Conservation (phyloP, 768 basidiomycete genomes). For the Coprinellus micaceus region DNA sequence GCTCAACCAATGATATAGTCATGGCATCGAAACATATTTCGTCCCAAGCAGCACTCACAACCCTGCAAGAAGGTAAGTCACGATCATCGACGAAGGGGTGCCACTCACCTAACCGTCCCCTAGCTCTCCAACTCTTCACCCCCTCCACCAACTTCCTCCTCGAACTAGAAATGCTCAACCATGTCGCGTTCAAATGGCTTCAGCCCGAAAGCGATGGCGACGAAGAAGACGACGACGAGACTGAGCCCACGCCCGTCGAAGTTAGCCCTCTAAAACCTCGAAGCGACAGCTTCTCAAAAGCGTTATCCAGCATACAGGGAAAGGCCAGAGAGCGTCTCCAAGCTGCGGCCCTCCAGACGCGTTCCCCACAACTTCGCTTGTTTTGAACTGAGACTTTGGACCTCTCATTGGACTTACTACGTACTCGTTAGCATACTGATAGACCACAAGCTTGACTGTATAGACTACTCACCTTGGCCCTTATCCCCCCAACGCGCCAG, state of each 20-base stretch:
- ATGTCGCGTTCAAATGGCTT: too few species aligned
- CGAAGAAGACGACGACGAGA: not conserved
- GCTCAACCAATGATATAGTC: not conserved
- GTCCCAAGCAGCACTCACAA: not conserved
- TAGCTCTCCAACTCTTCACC: constrained; percentile 54
- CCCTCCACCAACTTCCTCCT: constrained; percentile 43
- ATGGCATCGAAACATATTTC: not conserved
- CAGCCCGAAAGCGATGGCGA: too few species aligned
- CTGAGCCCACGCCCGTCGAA: not conserved
- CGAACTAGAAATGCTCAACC: constrained; percentile 41
- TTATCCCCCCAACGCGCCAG: too few species aligned
- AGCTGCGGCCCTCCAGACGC: not conserved
- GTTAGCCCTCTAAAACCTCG: not conserved
- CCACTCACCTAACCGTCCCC: too few species aligned
- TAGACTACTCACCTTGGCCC: not conserved
- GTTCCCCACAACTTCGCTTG: not conserved
- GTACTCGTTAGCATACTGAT: not conserved
- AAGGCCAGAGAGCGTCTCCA: not conserved
- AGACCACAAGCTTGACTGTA: not conserved
- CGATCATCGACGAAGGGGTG: too few species aligned
- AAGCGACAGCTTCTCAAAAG: not conserved
- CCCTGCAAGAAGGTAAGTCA: too few species aligned
- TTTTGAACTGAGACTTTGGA: not conserved
- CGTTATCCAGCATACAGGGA: not conserved
- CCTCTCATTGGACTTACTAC: not conserved